Base-by-base conservation (phyloP, 2,329 filamentous ascomycete genomes). In the Rutstroemia sp. region DNA sequence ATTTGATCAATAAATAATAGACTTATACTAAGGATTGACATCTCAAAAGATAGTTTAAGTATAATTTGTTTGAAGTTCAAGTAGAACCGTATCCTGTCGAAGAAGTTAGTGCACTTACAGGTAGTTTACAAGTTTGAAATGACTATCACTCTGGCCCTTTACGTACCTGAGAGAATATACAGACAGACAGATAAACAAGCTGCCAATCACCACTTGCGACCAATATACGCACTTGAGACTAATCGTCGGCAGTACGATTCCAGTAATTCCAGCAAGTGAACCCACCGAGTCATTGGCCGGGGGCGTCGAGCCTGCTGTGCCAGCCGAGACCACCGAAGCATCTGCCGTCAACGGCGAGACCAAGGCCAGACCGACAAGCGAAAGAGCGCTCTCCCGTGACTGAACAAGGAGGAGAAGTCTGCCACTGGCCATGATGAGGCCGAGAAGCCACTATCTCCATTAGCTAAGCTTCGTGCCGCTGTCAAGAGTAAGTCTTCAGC, bases 401-500 rank as follows among this genome's bases (percentile, higher is more conserved):
- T 78, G 70, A 81, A 79, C 73, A 79, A 83, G 75, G 87, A 87
- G 78, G 81, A 81, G 71, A 68, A 68, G 63, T 53, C 61, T n/a
- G 57, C 57, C 9, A 64, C 63, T 47, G 62, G 62, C 21, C 79
- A 82, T 64, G 68, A 72, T 51, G 77, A 79, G 61, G 69, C 75
- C 58, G 66, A 69, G 59, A 68, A 69, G 57, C 64, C 66, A 48
- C 62, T 63, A 51, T 69, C 67, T 41, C 66, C 68, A 47, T 70
- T 71, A 57, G 64, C 67, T 57, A 70, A 68, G 64, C 65, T 72
- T 56, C 63, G 65, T 61, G 65, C 65, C 34, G 70, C 69, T 23
- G 66, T 71, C 47, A 70, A 69, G 64, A 63, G 63, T 51, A 69
- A 69, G 59, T 59, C 65, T 41, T 63, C 66, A 17, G 63, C 64